Percentiles rank a stretch among this genome's conserved stretches.
These are phyloP conservation scores for Colletotrichum plurivorum DNA, from an alignment of 2,329 filamentous ascomycete genomes.

Conservation along the genomic window DNA sequence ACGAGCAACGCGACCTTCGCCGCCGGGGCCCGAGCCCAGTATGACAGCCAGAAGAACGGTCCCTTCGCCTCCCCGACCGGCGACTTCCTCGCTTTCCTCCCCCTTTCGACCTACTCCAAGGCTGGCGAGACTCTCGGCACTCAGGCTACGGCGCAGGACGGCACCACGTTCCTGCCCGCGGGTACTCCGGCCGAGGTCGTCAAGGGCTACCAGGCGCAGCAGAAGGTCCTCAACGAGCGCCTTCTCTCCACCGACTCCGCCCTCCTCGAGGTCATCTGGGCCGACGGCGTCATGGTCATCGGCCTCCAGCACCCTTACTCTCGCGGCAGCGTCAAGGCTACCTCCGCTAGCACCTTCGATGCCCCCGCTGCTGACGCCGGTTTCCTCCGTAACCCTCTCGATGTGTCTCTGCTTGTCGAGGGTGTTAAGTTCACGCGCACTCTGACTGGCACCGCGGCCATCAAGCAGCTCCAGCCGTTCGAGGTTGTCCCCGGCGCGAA, in stretches of 20 bases:
- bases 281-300: slow-evolving; percentile 47
- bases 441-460: slow-evolving; percentile 41
- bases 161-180: slow-evolving; percentile 50
- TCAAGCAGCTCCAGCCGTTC: slow-evolving; percentile 22
- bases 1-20: slow-evolving; percentile 51
- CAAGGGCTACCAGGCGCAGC: slow-evolving; percentile 55
- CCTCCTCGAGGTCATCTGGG: slow-evolving; percentile 52
- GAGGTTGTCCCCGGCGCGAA: slow-evolving; percentile 37
- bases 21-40: slow-evolving; percentile 49
- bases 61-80: slow-evolving; percentile 48
- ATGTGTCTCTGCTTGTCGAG: slow-evolving; percentile 49
- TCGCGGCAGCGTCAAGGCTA: slow-evolving; percentile 56
- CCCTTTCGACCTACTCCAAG: slow-evolving; percentile 48
- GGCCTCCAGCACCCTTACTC: slow-evolving; percentile 56
- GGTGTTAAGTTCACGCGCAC: slow-evolving; percentile 52
- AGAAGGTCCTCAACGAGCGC: slow-evolving; percentile 49
- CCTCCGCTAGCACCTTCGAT: slow-evolving; percentile 50
- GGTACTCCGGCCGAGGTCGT: slow-evolving; percentile 52
- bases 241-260: slow-evolving; percentile 46
- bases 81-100: slow-evolving; percentile 38
- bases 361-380: slow-evolving; percentile 56
- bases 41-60: slow-evolving; percentile 48
- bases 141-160: slow-evolving; percentile 50
- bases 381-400: slow-evolving; percentile 54
- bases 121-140: slow-evolving; percentile 43